Evolutionary conservation across 2,329 filamentous ascomycete genomes (phyloP).

Genomic region (Colletotrichum sp.): DNA sequence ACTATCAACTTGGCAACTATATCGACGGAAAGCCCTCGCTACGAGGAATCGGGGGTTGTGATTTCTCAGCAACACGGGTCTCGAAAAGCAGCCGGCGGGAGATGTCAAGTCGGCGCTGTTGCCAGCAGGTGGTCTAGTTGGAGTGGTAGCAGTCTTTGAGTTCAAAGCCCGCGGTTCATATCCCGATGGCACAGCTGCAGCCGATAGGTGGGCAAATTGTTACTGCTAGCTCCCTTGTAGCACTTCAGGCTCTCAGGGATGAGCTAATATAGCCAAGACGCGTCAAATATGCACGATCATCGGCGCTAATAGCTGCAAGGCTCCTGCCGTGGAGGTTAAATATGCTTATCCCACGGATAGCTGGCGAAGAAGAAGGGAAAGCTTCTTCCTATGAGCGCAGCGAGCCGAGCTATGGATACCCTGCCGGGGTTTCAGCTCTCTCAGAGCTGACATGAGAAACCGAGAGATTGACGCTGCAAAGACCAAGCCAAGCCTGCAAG

Average conservation of each 20-base stretch:
- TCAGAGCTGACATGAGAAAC: neutral
- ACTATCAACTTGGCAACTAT: neutral
- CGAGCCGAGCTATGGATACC: neutral
- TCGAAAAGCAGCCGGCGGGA: neutral
- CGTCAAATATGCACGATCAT: neutral
- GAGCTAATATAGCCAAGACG: neutral
- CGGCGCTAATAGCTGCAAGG: neutral
- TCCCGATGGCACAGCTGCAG: neutral
- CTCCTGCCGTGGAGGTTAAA: neutral
- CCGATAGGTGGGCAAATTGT: neutral
- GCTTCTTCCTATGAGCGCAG: neutral
- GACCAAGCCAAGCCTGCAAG: neutral
- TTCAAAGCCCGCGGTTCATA: conserved; percentile 2
- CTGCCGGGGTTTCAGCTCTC: neutral
- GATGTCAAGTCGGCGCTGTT: neutral
- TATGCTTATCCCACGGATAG: neutral
- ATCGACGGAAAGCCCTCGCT: neutral
- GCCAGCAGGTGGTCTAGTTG: neutral
- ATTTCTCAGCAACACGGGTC: neutral
- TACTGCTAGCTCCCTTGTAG: fast-evolving
- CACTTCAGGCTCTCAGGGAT: neutral
- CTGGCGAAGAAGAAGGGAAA: neutral
- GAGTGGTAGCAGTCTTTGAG: neutral
- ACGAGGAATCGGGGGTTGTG: neutral
- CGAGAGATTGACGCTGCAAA: neutral